Base-by-base conservation (phyloP, 495 filamentous ascomycete species). In the Amniculicola lignicola region DNA sequence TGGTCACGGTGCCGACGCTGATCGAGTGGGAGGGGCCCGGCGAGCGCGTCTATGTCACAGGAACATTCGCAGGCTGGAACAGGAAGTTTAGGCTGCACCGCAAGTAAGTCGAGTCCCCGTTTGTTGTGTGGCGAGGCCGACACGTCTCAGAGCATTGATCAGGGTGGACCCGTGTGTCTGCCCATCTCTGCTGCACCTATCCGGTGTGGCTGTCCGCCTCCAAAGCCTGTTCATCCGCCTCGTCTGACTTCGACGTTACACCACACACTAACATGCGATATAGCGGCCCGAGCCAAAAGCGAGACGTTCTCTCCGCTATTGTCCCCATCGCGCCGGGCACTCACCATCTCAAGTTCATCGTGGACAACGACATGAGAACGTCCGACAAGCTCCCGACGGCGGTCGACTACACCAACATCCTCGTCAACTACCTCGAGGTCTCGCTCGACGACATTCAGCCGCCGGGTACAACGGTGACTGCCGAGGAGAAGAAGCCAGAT, bases 361-460 rank as follows among this genome's bases (percentile, higher is more conserved):
- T 97, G 22, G 90, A 96, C 70, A 87, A 86, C 29, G 84, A 90
- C 56, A 96, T 97, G 90, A 79, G 83, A 54, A 88, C 88, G 15
- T 90, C 91, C 4, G 83, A 87, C 38, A 81, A 86, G 57, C 79
- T 95, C 19, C 91, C 93, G 2, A 97, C 94, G 0, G 92, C 93
- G 0, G 93, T 98, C 22, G 93, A 98, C 72, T 95, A 90, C 68
- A 93, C 89, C 36, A 95, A 95, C 66, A 91, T 95, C 65, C 74
- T 98, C 18, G 90, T 98, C 56, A 98, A 98, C 73, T 98, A 98
- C 65, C 84, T 98, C 63, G 93, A 98, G 72, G 86, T 97, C 48
- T 89, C 78, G 67, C 80, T 88, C 9, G 87, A 94, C 59, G 86
- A 90, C 65, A 67, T 81, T 27, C 70, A 78, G n/a, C 33, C 52